Base-by-base conservation (phyloP, 1,139 yeast genomes). In the Zygosaccharomyces sapae region DNA sequence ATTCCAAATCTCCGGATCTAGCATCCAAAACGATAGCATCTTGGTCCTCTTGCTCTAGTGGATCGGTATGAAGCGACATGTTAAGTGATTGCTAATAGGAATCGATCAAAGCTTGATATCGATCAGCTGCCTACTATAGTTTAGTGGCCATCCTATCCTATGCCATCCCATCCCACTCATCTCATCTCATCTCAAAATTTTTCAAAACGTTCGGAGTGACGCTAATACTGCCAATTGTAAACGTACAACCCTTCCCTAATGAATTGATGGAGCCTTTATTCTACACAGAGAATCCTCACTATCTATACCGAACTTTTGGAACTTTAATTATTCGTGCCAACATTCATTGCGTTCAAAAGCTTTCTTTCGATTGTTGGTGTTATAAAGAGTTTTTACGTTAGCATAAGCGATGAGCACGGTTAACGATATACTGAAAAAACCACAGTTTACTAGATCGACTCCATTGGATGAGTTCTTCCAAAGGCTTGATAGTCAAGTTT, bases 11-110 rank as follows among this genome's bases (percentile, higher is more conserved):
- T 4, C 97, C 97, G 34, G 76, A 82, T 63, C 98, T 79, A 44
- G 96, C 87, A 58, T 86, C 95, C 53, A 80, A 81, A 44, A 89
- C 75, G 51, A 90, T 79, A 48, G 84, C 82, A 55, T 86, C 95
- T 74, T 81, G 82, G 61, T 87, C 95, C 54, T 89, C 96, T 61
- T 80, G 86, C 38, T 64, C 69, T 46, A 66, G 44, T 31, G 64
- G 62, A 25, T 51, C 66, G 19, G 51, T 54, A 44, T 59, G 61
- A 36, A 64, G 52, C 5, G 79, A 67, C 53, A 79, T 57, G 25
- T 20, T 22, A 13, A 25, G 25, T n/a, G 18, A 6, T 27, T 4
- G 25, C 30, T 27, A 16, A 27, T 16, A 27, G 12, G 16, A 36
- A 20, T 10, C 18, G 4, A 20, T 2, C 31, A 10, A 18, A 13